Percentiles rank a stretch among this genome's conserved stretches.
phyloP scores from a whole-genome alignment of 768 basidiomycete genomes.

The Amanita pallidorosea region DNA sequence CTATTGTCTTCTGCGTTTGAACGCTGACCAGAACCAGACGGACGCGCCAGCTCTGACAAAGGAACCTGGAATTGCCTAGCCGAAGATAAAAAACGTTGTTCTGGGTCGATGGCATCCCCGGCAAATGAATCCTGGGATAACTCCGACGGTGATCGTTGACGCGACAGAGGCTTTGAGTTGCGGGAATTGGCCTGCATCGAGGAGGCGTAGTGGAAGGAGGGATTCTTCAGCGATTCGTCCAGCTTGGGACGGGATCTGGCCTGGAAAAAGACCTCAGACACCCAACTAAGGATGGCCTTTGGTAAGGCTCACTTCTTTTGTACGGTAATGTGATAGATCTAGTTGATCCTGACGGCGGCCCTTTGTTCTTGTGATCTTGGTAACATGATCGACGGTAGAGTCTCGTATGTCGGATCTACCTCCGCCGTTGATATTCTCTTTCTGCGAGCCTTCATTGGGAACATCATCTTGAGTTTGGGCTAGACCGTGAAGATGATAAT shows the following conservation, averaged over 20 bases:
- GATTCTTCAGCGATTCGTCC: not conserved
- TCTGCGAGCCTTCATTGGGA: conserved; percentile 34
- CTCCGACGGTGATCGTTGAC: conserved; percentile 7
- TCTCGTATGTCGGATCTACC: not conserved
- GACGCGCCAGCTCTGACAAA: conserved; percentile 37
- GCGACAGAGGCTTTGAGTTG: not conserved
- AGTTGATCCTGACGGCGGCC: conserved; percentile 4
- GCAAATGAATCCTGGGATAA: conserved; percentile 58
- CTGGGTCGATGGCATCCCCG: conserved; percentile 36
- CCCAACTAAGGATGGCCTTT: not conserved
- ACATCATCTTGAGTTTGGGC: conserved; percentile 39
- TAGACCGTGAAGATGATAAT: conserved; percentile 50
- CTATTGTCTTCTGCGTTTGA: conserved; percentile 8
- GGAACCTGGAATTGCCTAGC: conserved; percentile 46
- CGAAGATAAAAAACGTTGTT: conserved; percentile 31
- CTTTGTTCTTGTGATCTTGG: conserved; percentile 2
- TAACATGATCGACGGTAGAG: not conserved
- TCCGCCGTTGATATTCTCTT: conserved; percentile 30
- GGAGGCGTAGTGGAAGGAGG: not conserved
- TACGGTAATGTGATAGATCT: conserved; percentile 6
- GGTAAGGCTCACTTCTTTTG: conserved; percentile 3
- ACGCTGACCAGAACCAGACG: conserved; percentile 7
- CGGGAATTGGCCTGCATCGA: not conserved
- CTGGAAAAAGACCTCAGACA: not conserved
- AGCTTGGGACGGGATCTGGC: not conserved